Conservation (phyloP, 2,329 filamentous ascomycete genomes). For the Hyphodiscus sp. region DNA sequence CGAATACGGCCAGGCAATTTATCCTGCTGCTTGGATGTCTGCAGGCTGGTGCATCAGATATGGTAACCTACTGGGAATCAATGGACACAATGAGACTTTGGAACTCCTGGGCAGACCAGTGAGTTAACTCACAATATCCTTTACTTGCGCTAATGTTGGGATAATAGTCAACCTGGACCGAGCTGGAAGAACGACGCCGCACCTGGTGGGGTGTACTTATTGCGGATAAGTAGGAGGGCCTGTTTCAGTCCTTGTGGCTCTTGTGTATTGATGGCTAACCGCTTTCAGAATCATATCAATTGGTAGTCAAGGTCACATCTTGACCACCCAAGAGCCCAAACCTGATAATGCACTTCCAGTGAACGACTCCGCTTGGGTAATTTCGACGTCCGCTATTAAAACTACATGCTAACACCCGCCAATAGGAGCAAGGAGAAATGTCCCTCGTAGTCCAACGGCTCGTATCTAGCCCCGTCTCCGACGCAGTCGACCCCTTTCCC, state of each 20-base stretch:
- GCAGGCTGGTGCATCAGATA: slow-evolving; percentile 40
- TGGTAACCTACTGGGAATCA: slow-evolving; percentile 39
- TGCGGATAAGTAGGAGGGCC: slow-evolving; percentile 34
- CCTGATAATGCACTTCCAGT: slow-evolving; percentile 20
- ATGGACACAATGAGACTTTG: slow-evolving; percentile 30
- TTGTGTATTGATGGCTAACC: slow-evolving; percentile 6
- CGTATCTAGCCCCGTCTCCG: slow-evolving; percentile 34
- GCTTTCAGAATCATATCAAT: slow-evolving; percentile 24
- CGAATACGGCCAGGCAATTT: slow-evolving; percentile 43
- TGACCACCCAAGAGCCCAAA: slow-evolving; percentile 27
- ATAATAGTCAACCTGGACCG: slow-evolving; percentile 37
- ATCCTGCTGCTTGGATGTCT: slow-evolving; percentile 44
- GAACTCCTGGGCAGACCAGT: slow-evolving; percentile 34
- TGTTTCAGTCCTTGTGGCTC: not conserved
- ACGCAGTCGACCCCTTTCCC: slow-evolving; percentile 43
- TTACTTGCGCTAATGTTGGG: not conserved
- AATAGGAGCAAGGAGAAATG: slow-evolving; percentile 34
- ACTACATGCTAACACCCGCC: slow-evolving; percentile 2
- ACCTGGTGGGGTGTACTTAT: slow-evolving; percentile 44
- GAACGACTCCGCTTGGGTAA: slow-evolving; percentile 36
- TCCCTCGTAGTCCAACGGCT: slow-evolving; percentile 24
- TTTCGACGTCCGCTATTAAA: not conserved
- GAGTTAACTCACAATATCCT: slow-evolving; percentile 7
- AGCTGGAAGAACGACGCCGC: slow-evolving; percentile 39
- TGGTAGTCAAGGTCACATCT: slow-evolving; percentile 24